phyloP scores from a whole-genome alignment of 2,329 filamentous ascomycete genomes.

The Colletotrichum spinosum region DNA sequence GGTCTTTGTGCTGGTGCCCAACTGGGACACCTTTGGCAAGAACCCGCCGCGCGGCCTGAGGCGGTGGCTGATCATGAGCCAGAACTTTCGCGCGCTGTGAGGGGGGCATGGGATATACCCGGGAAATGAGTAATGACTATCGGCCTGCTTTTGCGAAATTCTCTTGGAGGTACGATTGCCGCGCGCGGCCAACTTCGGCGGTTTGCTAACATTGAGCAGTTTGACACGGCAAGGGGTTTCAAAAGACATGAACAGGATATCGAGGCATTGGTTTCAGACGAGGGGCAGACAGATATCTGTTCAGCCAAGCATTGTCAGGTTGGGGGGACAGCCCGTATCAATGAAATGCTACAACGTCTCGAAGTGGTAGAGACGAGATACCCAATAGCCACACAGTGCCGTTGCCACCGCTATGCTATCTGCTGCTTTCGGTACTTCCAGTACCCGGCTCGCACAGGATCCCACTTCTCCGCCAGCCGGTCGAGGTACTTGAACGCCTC shows the following conservation, averaged over 20 bases:
- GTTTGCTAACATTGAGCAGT: no score
- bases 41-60: constrained; percentile 65
- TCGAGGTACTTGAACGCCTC: constrained; percentile 77
- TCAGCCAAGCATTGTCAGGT: no score
- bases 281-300: no score
- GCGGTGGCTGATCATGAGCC: constrained; percentile 76
- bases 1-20: constrained; percentile 83
- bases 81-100: constrained; percentile 74
- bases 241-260: no score
- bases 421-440: constrained; percentile 74
- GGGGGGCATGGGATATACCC: not conserved
- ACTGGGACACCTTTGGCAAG: constrained; percentile 68
- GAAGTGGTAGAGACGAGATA: not conserved
- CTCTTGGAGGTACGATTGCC: no score
- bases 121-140: constrained; percentile 1
- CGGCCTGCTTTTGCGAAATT: no score
- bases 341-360: not conserved
- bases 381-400: constrained; percentile 3
- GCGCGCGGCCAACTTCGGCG: no score
- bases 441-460: constrained; percentile 90
- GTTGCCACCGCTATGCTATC: constrained; percentile 19
- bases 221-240: no score
- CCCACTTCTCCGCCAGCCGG: constrained; percentile 85
- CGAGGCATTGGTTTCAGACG: no score
- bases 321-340: no score